phyloP scores from a whole-genome alignment of 2,329 filamentous ascomycete genomes.

The Chrysoporthe deuterocubensis region DNA sequence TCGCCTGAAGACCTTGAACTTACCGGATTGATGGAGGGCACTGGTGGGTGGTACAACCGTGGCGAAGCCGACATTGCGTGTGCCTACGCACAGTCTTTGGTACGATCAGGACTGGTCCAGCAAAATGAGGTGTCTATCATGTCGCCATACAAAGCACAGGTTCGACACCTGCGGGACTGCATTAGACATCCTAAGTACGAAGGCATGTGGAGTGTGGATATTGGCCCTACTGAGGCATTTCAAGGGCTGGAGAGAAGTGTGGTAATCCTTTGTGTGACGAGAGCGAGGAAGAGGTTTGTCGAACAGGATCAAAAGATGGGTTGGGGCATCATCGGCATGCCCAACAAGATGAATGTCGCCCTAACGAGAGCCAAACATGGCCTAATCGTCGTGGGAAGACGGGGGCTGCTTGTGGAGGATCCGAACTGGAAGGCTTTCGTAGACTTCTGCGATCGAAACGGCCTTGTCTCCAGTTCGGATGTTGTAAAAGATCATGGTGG shows the following conservation, averaged over 20 bases:
- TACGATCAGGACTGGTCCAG: conserved; percentile 17
- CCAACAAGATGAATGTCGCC: conserved; percentile 34
- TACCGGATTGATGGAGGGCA: conserved; percentile 21
- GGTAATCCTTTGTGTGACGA: conserved; percentile 34
- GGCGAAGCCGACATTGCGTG: conserved; percentile 31
- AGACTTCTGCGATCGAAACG: conserved; percentile 29
- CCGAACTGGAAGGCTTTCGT: conserved; percentile 29
- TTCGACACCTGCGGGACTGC: conserved; percentile 27
- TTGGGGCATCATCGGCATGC: conserved; percentile 31
- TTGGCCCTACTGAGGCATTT: conserved; percentile 34
- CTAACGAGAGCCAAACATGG: conserved; percentile 33
- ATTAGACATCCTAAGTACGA: conserved; percentile 15
- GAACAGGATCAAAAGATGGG: conserved; percentile 29
- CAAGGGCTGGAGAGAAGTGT: conserved; percentile 33
- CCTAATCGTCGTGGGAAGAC: conserved; percentile 31
- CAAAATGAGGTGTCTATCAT: conserved; percentile 33
- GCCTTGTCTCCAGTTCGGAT: conserved; percentile 5
- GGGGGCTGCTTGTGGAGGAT: conserved; percentile 29
- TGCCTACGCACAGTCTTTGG: conserved; percentile 27
- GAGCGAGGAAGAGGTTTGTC: conserved; percentile 31
- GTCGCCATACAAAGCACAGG: conserved; percentile 34
- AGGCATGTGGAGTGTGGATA: conserved; percentile 31
- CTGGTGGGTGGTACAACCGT: conserved; percentile 32
- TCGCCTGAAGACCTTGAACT: conserved; percentile 32
- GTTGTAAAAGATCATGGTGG: neutral